Evolutionary conservation across 202 grass and related monocot species (phyloP).

Genomic region (Alloteropsis angusta): DNA sequence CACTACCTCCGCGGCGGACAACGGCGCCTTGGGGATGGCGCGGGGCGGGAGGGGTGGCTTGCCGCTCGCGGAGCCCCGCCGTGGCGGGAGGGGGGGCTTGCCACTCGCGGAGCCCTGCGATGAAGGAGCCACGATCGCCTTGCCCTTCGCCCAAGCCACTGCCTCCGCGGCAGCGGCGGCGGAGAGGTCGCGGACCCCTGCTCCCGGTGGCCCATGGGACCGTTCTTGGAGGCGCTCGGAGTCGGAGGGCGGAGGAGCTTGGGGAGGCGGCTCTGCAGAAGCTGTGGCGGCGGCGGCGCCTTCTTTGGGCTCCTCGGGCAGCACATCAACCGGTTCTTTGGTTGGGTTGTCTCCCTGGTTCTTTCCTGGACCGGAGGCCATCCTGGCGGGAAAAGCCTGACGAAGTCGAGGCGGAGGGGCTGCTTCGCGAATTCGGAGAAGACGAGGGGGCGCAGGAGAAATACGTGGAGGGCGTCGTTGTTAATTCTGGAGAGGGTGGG

Average conservation of each 20-base stretch:
- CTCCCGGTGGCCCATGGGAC: neutral
- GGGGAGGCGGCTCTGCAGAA: neutral
- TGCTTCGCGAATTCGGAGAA: neutral
- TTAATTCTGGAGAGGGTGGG: neutral
- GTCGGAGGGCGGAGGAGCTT: neutral
- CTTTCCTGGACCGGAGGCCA: neutral
- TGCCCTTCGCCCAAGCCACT: neutral
- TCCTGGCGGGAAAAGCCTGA: constrained; percentile 5
- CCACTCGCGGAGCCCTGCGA: neutral
- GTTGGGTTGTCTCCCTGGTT: neutral
- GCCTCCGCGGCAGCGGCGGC: neutral
- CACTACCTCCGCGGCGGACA: neutral
- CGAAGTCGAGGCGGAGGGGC: neutral
- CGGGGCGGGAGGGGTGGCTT: neutral
- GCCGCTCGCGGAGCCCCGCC: neutral
- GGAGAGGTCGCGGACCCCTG: neutral
- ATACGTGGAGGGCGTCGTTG: neutral
- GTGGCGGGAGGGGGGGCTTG: neutral
- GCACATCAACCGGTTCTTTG: neutral
- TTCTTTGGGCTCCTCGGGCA: neutral
- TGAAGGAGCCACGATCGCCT: neutral
- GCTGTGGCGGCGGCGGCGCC: neutral
- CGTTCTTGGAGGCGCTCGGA: neutral
- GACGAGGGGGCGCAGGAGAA: neutral
- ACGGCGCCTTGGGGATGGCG: neutral